Evolutionary conservation across 192 early-diverging fungal genomes (phyloP).

Genomic region (Backusella australiensis): DNA sequence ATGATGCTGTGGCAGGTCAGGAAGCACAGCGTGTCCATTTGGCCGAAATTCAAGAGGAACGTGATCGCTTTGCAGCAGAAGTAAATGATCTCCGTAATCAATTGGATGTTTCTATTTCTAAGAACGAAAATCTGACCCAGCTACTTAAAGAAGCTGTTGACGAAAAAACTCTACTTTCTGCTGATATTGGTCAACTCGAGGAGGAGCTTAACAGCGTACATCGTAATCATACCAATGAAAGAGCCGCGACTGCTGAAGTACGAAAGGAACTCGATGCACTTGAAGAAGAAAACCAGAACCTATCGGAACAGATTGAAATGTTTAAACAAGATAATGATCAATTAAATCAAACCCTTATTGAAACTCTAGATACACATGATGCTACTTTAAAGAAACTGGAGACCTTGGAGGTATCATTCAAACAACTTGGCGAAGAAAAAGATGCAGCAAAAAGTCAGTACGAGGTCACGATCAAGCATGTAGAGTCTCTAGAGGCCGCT

Average conservation of each 20-base stretch:
- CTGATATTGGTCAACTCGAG: not conserved
- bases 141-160: not conserved
- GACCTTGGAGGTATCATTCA: not conserved
- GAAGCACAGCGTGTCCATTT: not conserved
- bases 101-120: conserved; percentile 23
- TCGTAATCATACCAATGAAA: not conserved
- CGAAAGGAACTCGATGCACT: not conserved
- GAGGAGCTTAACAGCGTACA: not conserved
- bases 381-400: not conserved
- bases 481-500: not conserved
- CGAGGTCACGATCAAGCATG: not conserved
- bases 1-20: not conserved
- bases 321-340: not conserved
- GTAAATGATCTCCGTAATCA: conserved; percentile 26
- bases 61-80: conserved; percentile 29
- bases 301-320: not conserved
- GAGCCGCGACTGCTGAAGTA: not conserved
- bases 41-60: not conserved
- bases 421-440: not conserved
- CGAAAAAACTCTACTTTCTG: not conserved
- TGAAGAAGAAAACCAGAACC: not conserved
- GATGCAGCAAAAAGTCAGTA: not conserved
- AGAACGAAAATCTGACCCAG: not conserved
- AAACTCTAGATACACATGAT: conserved; percentile 4
- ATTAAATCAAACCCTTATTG: not conserved